Evolutionary conservation across 208 protist genomes (phyloP), one percentile per base, ranked within the genome.

Genomic region (Phytomonas sp.): DNA sequence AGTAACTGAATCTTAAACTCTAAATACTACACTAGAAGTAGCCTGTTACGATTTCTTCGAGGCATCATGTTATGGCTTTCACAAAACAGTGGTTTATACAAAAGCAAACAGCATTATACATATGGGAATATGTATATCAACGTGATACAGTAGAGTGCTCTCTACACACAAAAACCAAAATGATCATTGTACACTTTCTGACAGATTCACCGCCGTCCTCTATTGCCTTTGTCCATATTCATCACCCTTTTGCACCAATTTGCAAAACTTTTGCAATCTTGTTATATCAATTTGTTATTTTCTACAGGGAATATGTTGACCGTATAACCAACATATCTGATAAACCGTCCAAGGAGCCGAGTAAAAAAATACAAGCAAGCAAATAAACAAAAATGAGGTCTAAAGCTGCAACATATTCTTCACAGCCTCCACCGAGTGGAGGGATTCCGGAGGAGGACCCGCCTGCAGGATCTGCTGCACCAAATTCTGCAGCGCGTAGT

Each of bases 401-500:
- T 46, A 46, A 46, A 46, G 11, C 40, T 46, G 40, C 40, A 46
- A 46, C 40, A 46, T 46, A 46, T 46, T 46, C 60, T 72, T 67
- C 70, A 85, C 79, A 2, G 74, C 75, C n/a, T 81, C 40, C 11
- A 80, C 77, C 66, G 30, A 28, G 63, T 82, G 76, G 59, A 88
- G 71, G 61, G 75, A 71, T 26, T 93, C 84, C 9, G 60, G 66
- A 5, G 87, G 78, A 20, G 40, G 40, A 9, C 40, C 40, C 51
- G 88, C 40, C 61, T 68, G 67, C 32, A 77, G 61, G 4, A 88
- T 65, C 9, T 75, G 76, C 20, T 62, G 67, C 20, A 77, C 60
- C 13, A 77, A 64, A 40, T 76, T 61, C 76, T 85, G 82, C 53
- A 85, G 71, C 20, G 81, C 68, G 8, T 74, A 76, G 75, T 92